Conservation (phyloP, 805 yeast species). For the Starmerella potacharoeniae region DNA sequence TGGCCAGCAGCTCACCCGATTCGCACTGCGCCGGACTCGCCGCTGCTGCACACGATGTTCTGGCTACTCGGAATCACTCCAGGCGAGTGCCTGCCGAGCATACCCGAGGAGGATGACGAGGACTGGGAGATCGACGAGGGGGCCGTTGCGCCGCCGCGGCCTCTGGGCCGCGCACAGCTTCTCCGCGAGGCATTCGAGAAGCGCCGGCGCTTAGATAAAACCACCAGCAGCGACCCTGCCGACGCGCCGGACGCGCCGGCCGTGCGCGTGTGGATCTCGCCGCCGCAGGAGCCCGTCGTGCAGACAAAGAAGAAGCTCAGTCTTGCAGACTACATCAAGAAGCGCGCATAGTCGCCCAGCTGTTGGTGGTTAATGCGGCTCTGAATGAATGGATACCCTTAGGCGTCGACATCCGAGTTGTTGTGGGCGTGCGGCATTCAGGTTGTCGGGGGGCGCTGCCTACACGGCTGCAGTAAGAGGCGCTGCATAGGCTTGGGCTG, state of each 20-base stretch:
- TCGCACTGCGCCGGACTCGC: conserved; percentile 16
- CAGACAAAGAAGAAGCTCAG: conserved; percentile 21
- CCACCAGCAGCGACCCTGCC: not conserved
- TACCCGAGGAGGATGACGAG: conserved; percentile 2
- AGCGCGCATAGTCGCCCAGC: conserved; percentile 3
- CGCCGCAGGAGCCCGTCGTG: conserved; percentile 6
- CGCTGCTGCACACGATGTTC: not conserved
- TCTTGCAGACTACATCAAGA: conserved; percentile 21
- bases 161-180: not conserved
- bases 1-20: conserved; percentile 81
- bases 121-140: conserved; percentile 9
- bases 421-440: not conserved
- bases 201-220: not conserved
- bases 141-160: not conserved
- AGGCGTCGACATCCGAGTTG: not conserved
- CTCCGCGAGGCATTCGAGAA: not conserved
- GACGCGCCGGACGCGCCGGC: conserved; percentile 4
- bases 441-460: too few species aligned
- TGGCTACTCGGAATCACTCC: conserved; percentile 12
- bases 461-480: too few species aligned
- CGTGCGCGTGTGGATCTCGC: conserved; percentile 16
- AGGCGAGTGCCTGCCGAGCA: conserved; percentile 5
- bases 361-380: too few species aligned
- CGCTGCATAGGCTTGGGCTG: too few species aligned
- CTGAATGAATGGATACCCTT: too few species aligned